phyloP scores from a whole-genome alignment of 805 yeast species.

The Metschnikowia noctiluminum region DNA sequence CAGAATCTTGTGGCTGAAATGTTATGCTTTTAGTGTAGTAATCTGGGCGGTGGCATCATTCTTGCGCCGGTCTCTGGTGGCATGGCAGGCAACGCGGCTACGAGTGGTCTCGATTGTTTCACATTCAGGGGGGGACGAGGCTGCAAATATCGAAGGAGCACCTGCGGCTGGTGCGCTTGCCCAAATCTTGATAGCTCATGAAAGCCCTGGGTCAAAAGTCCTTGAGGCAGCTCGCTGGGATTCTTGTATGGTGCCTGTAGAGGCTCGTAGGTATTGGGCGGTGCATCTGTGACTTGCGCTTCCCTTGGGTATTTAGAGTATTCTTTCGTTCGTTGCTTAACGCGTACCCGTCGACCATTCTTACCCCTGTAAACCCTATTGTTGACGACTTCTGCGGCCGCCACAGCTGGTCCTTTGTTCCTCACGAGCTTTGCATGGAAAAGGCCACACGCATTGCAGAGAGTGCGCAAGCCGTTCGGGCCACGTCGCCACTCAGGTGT shows the following conservation, averaged over 20 bases:
- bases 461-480: constrained; percentile 74
- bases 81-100: background rate
- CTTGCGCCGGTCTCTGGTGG: background rate
- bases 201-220: background rate
- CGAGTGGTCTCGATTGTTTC: background rate
- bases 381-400: constrained; percentile 38
- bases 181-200: constrained; percentile 1
- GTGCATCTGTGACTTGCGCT: constrained; percentile 10
- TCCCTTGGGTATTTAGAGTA: background rate
- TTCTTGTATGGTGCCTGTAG: background rate
- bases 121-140: background rate
- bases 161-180: background rate
- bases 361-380: constrained; percentile 43
- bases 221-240: background rate
- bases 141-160: background rate
- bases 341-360: constrained; percentile 39
- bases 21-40: background rate
- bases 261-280: constrained; percentile 6
- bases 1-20: background rate
- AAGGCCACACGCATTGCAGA: constrained; percentile 92
- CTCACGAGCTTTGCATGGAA: constrained; percentile 57
- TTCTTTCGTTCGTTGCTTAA: constrained; percentile 21
- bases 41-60: constrained; percentile 5
- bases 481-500: constrained; percentile 96
- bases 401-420: constrained; percentile 27